Percentiles rank a stretch among this genome's conserved stretches.
phyloP scores from a whole-genome alignment of 306 rosid genomes.

The Argentina anserina region DNA sequence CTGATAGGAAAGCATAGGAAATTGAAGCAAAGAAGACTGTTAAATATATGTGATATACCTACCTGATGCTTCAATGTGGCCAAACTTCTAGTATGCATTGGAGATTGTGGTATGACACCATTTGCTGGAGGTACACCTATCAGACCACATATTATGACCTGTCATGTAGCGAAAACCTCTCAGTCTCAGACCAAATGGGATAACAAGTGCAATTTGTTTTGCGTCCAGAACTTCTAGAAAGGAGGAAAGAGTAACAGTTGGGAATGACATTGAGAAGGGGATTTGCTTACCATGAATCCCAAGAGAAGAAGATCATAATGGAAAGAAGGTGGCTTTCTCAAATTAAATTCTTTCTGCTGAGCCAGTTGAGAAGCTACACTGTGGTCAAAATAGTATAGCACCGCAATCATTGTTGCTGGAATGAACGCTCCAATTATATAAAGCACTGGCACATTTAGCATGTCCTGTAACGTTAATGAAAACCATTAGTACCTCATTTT shows the following conservation, averaged over 20 bases:
- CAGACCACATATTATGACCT: conserved; percentile 79
- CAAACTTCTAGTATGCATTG: conserved; percentile 77
- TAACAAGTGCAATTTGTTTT: background rate
- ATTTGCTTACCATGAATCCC: conserved; percentile 65
- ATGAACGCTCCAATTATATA: conserved; percentile 69
- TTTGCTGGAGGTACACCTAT: conserved; percentile 78
- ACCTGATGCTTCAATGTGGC: conserved; percentile 88
- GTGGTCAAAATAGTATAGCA: conserved; percentile 80
- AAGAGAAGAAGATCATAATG: conserved; percentile 78
- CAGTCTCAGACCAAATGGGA: conserved; percentile 2
- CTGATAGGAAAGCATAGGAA: background rate
- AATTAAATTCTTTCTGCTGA: conserved; percentile 79
- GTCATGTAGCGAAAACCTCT: conserved; percentile 25
- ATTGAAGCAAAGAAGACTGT: background rate
- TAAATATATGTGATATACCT: background rate
- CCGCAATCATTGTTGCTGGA: conserved; percentile 86
- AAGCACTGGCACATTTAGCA: conserved; percentile 68
- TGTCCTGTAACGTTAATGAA: conserved; percentile 49
- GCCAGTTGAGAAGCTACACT: conserved; percentile 89
- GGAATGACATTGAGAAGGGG: conserved; percentile 13
- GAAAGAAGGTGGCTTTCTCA: conserved; percentile 73
- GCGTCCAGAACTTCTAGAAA: conserved; percentile 1
- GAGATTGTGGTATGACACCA: conserved; percentile 89
- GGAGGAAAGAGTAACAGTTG: conserved; percentile 1
- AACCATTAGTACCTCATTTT: conserved; percentile 4